Evolutionary conservation across 148 eudicot species (phyloP).

Genomic region (Mesembryanthemum crystallinum): DNA sequence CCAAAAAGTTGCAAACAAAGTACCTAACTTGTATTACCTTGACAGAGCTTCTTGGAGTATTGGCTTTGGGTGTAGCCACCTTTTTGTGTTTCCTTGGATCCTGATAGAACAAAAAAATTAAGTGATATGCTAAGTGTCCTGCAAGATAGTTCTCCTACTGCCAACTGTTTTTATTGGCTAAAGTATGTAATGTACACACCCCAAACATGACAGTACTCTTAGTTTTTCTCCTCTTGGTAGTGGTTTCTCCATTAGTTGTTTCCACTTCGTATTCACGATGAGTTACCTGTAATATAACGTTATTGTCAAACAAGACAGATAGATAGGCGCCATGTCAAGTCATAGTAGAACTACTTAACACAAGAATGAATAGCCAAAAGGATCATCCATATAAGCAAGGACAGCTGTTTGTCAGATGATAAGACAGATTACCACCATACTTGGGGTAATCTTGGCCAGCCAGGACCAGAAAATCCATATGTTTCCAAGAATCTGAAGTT

Average conservation of each 20-base stretch:
- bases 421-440: neutral
- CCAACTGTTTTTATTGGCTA: constrained; percentile 6
- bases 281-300: constrained; percentile 58
- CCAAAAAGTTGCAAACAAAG: neutral
- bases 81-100: constrained; percentile 72
- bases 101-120: constrained; percentile 34
- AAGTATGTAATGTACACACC: constrained; percentile 41
- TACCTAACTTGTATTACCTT: constrained; percentile 45
- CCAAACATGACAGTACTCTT: constrained; percentile 91
- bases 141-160: neutral
- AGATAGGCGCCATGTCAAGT: neutral
- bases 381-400: neutral
- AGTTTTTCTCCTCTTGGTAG: constrained; percentile 82
- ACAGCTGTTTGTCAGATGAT: neutral
- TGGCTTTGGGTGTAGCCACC: constrained; percentile 57
- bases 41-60: constrained; percentile 49
- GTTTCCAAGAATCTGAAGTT: neutral
- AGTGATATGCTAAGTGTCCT: constrained; percentile 5
- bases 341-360: constrained; percentile 6
- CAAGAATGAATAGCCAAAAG: neutral
- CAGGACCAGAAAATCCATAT: neutral
- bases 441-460: neutral
- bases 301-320: constrained; percentile 6
- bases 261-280: constrained; percentile 95
- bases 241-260: constrained; percentile 70